Evolutionary conservation across 1,284 basidiomycete genomes (phyloP).

Genomic region (Stygiomarasmius scandens): DNA sequence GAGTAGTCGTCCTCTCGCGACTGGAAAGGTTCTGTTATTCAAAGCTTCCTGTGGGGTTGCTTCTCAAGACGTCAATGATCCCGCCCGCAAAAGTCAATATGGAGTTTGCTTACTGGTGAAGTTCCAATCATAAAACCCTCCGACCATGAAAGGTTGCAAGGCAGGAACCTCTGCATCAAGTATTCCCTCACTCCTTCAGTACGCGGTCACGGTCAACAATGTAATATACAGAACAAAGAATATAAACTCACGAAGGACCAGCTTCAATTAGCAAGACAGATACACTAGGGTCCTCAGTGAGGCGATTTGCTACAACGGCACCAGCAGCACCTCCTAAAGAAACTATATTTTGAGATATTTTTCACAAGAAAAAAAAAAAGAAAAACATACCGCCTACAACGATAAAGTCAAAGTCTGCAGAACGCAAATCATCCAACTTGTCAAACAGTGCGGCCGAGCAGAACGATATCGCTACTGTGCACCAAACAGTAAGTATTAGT

Average conservation of each 20-base stretch:
- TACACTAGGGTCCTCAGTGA: constrained; percentile 27
- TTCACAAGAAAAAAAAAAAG: neutral
- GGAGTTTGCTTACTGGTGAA: neutral
- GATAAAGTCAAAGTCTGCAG: constrained; percentile 2
- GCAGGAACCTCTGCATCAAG: constrained; percentile 22
- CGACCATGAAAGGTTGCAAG: constrained; percentile 17
- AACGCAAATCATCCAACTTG: neutral
- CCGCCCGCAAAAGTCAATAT: too few species aligned
- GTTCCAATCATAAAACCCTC: constrained; percentile 33
- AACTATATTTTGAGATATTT: too few species aligned
- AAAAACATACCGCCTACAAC: constrained; percentile 6
- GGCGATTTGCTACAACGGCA: constrained; percentile 29
- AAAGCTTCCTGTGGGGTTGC: constrained; percentile 35
- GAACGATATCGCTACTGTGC: too few species aligned
- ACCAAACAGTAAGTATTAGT: too few species aligned
- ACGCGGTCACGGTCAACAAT: neutral
- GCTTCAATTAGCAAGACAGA: constrained; percentile 32
- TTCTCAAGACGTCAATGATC: constrained; percentile 25
- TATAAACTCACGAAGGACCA: constrained; percentile 26
- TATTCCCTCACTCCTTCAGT: constrained; percentile 22
- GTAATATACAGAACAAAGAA: neutral
- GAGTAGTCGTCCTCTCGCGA: constrained; percentile 36
- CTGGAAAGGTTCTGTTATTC: constrained; percentile 28
- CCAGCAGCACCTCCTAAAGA: constrained; percentile 21
- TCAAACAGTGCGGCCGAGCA: too few species aligned